These are phyloP conservation scores for Chrysanthemum lavandulifolium DNA, from an alignment of 129 eudicot species.

Conservation along the genomic window DNA sequence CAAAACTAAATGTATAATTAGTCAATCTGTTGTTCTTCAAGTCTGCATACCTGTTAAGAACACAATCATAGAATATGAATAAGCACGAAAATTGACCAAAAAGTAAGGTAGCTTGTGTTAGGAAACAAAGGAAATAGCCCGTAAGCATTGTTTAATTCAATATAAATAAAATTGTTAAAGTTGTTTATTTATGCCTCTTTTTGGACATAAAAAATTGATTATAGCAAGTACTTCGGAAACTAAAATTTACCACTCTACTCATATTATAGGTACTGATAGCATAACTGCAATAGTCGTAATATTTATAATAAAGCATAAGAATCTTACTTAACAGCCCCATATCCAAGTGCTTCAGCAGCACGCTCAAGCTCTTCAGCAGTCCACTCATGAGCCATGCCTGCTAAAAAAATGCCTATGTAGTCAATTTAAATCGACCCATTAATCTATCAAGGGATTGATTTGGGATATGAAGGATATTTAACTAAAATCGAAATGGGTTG, in stretches of 20 bases:
- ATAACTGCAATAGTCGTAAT: not conserved
- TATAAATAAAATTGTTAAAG: too few relatives aligned
- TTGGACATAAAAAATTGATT: not conserved
- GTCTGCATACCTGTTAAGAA: not conserved
- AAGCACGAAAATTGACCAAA: not conserved
- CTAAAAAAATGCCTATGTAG: too few relatives aligned
- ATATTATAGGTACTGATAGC: not conserved
- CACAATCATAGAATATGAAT: not conserved
- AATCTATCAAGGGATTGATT: too few relatives aligned
- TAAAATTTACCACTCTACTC: not conserved
- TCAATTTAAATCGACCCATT: too few relatives aligned
- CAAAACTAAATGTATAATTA: not conserved
- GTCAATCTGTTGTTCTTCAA: not conserved
- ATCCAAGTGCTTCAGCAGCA: slow-evolving; percentile 93
- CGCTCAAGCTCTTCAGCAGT: slow-evolving; percentile 51
- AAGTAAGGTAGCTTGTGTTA: too few relatives aligned
- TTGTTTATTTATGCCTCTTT: not conserved
- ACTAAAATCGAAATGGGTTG: not conserved
- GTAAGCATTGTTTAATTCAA: too few relatives aligned
- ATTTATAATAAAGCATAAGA: not conserved
- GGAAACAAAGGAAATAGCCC: too few relatives aligned
- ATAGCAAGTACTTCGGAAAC: not conserved
- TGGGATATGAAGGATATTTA: too few relatives aligned
- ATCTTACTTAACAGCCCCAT: slow-evolving; percentile 95
- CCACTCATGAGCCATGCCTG: not conserved